A percentile compares a stretch with the other conserved stretches of the same genome.
Evolutionary conservation across 495 filamentous ascomycete genomes (phyloP).

Genomic region (Hyaloscypha variabilis): DNA sequence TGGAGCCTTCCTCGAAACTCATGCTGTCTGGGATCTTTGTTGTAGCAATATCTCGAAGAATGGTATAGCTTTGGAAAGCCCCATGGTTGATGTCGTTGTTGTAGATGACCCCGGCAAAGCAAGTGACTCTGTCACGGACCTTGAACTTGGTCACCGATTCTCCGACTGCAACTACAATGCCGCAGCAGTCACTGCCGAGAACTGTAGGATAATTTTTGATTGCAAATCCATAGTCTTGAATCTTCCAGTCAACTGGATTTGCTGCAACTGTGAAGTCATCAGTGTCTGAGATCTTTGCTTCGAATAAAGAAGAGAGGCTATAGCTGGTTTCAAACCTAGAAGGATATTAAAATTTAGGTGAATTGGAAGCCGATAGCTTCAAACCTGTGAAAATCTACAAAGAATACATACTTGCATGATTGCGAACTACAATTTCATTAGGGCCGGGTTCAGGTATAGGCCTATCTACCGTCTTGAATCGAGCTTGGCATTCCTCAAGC

Average conservation of each 20-base stretch:
- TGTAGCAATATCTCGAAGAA: constrained; percentile 38
- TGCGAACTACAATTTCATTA: constrained; percentile 15
- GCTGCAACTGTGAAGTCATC: not conserved
- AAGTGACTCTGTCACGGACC: constrained; percentile 47
- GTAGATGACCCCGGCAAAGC: constrained; percentile 38
- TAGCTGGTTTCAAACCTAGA: too few relatives aligned
- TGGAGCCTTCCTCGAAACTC: constrained; percentile 70
- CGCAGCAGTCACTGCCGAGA: constrained; percentile 57
- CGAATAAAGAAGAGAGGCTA: too few relatives aligned
- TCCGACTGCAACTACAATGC: constrained; percentile 53
- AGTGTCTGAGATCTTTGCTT: not conserved
- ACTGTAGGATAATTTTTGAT: constrained; percentile 47
- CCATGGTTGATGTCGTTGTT: constrained; percentile 46
- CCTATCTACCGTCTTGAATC: not conserved
- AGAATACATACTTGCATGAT: constrained; percentile 14
- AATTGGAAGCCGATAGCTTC: too few relatives aligned
- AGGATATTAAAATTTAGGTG: not conserved
- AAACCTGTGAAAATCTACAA: not conserved
- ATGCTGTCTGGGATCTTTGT: constrained; percentile 46
- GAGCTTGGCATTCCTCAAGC: constrained; percentile 9
- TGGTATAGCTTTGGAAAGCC: constrained; percentile 46
- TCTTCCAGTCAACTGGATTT: constrained; percentile 14
- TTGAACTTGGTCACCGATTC: constrained; percentile 45
- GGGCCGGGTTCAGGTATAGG: constrained; percentile 18
- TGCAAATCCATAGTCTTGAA: constrained; percentile 17